Conservation (phyloP, 2,329 filamentous ascomycete species). For the Ascochyta koolunga region DNA sequence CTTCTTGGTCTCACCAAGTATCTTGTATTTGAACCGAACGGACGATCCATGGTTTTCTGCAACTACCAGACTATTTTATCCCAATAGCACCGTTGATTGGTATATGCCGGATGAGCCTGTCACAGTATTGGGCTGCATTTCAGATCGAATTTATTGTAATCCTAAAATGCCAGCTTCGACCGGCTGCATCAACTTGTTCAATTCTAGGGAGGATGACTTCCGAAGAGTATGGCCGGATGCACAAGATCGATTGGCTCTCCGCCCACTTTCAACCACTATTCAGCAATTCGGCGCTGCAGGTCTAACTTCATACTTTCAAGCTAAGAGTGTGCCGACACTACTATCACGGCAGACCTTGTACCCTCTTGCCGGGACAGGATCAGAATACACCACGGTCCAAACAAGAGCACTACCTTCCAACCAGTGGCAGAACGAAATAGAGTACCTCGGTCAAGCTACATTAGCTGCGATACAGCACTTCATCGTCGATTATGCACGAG, state of each 20-base stretch:
- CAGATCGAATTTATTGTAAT: background rate
- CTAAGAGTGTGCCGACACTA: too few relatives aligned
- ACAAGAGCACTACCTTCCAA: background rate
- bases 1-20: background rate
- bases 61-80: background rate
- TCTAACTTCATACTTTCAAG: too few relatives aligned
- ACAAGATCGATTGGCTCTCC: background rate
- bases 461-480: background rate
- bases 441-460: background rate
- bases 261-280: too few relatives aligned
- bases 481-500: background rate
- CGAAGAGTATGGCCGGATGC: background rate
- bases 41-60: slow-evolving; percentile 4
- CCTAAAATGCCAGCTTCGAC: background rate
- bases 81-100: background rate
- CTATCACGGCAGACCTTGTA: too few relatives aligned
- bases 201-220: background rate
- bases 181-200: background rate
- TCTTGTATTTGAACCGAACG: background rate
- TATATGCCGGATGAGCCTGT: background rate
- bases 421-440: slow-evolving; percentile 5
- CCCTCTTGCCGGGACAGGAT: too few relatives aligned
- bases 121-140: background rate
- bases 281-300: too few relatives aligned
- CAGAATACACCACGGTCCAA: background rate